phyloP scores from a whole-genome alignment of 305 asterid genomes.

The Fraxinus platypoda region DNA sequence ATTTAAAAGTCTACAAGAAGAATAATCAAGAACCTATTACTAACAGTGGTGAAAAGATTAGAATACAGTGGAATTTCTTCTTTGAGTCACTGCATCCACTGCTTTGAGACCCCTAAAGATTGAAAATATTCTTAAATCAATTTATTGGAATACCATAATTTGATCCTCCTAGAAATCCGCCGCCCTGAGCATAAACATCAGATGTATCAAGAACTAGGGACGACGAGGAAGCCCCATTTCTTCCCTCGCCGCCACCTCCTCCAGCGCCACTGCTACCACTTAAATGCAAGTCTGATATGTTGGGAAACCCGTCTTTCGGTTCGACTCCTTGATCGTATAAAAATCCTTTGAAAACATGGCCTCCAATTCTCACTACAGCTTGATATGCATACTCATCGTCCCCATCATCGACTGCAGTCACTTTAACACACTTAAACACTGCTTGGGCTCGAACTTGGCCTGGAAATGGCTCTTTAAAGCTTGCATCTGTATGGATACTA shows the following conservation, averaged over 20 bases:
- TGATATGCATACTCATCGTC: slow-evolving; percentile 76
- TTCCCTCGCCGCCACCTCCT: slow-evolving; percentile 13
- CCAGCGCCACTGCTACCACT: slow-evolving; percentile 37
- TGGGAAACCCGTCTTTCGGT: slow-evolving; percentile 46
- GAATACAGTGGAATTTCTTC: slow-evolving; percentile 8
- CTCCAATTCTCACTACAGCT: slow-evolving; percentile 62
- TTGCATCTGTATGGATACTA: slow-evolving; percentile 33
- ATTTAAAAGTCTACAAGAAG: slow-evolving; percentile 3
- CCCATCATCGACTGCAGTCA: slow-evolving; percentile 62
- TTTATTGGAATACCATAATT: slow-evolving; percentile 53
- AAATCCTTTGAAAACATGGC: slow-evolving; percentile 72
- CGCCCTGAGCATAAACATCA: slow-evolving; percentile 40
- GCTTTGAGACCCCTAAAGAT: slow-evolving; percentile 13
- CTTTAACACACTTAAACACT: slow-evolving; percentile 64
- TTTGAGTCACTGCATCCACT: neutral
- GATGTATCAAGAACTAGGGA: slow-evolving; percentile 31
- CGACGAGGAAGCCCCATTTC: slow-evolving; percentile 27
- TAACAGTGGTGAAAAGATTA: neutral
- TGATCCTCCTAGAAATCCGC: slow-evolving; percentile 53
- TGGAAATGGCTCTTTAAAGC: slow-evolving; percentile 58
- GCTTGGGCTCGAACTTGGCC: slow-evolving; percentile 72
- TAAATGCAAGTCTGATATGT: slow-evolving; percentile 62
- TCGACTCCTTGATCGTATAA: slow-evolving; percentile 72
- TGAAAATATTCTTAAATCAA: slow-evolving; percentile 20
- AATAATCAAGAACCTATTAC: slow-evolving; percentile 12